Conservation (phyloP, 2,329 filamentous ascomycete species). For the Aspergillus quadricinctus region DNA sequence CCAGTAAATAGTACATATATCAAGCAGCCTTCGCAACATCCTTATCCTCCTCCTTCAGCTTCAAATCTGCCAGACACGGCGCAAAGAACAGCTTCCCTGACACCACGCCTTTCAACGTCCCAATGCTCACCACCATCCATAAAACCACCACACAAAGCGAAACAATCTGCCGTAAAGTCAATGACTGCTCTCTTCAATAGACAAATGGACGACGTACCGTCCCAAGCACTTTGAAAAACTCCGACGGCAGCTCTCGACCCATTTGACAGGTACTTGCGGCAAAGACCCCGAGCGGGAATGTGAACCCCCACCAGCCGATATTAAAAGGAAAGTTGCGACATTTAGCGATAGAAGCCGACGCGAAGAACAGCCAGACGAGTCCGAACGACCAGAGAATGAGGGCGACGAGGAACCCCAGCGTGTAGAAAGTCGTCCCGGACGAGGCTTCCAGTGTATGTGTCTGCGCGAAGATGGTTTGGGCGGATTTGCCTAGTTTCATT, state of each 20-base stretch:
- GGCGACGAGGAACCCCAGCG: conserved; percentile 32
- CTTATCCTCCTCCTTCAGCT: conserved; percentile 12
- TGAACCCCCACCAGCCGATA: conserved; percentile 61
- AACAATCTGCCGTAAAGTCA: conserved; percentile 37
- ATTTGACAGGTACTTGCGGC: conserved; percentile 42
- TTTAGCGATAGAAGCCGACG: conserved; percentile 30
- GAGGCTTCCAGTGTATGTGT: conserved; percentile 27
- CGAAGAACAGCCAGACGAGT: conserved; percentile 39
- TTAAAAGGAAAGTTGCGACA: conserved; percentile 52
- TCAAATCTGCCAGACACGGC: conserved; percentile 47
- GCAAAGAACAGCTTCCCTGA: conserved; percentile 51
- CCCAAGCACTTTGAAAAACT: conserved; percentile 54
- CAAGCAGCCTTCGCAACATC: conserved; percentile 15
- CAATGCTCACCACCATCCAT: conserved; percentile 52
- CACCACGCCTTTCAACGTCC: conserved; percentile 47
- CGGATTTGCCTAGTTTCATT: conserved; percentile 49
- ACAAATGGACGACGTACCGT: conserved; percentile 34
- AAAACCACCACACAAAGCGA: conserved; percentile 49
- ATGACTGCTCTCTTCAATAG: background rate
- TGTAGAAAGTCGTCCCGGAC: conserved; percentile 32
- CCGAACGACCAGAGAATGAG: conserved; percentile 40
- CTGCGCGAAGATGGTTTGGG: conserved; percentile 32
- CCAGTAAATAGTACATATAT: conserved; percentile 3
- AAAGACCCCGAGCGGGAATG: conserved; percentile 57
- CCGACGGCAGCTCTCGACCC: conserved; percentile 50